Evolutionary conservation across 1,139 yeast species (phyloP), one percentile per base, ranked within the genome.

Genomic region (Geotrichum candidum): DNA sequence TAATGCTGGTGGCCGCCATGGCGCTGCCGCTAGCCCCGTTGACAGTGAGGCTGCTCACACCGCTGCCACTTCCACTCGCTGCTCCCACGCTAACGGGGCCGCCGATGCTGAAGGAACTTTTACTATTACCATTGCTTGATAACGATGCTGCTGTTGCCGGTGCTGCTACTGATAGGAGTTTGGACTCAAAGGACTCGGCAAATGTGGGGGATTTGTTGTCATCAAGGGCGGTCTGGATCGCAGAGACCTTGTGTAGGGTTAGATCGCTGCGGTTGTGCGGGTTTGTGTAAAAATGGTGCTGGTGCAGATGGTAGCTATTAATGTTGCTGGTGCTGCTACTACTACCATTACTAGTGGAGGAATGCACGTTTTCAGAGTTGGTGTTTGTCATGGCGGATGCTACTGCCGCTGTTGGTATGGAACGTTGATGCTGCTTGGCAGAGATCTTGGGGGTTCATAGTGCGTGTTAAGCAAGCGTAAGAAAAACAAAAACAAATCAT

Each of bases 201-300:
- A 63, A 59, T 35, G 65, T 45, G 38, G 63, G 62, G 22, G 65
- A 57, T 50, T 61, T 56, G 60, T 55, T 53, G 59, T 61, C 59
- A 53, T 55, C 60, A 31, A 61, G 38, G 22, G 64, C 57, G 45
- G 60, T 45, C 41, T 61, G 63, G 29, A 61, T 61, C 3, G 57
- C 60, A 7, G 57, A 52, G 13, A 61, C 59, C 50, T 61, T 58
- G 27, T 61, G 55, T 2, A 61, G 33, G 1, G 60, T 59, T 29
- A 59, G 51, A 13, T 58, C 61, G 15, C 57, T 50, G 25, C 29
- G 52, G 52, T 50, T 50, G 22, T 27, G 52, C 29, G 27, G 52
- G 29, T 27, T 27, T 50, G 33, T 50, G 31, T 50, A 50, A 10
- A 41, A 41, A 41, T 41, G 48, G 22, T 50, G 52, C 18, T 25